Base-by-base conservation (phyloP, 208 protist species). In the Leishmania turanica region DNA sequence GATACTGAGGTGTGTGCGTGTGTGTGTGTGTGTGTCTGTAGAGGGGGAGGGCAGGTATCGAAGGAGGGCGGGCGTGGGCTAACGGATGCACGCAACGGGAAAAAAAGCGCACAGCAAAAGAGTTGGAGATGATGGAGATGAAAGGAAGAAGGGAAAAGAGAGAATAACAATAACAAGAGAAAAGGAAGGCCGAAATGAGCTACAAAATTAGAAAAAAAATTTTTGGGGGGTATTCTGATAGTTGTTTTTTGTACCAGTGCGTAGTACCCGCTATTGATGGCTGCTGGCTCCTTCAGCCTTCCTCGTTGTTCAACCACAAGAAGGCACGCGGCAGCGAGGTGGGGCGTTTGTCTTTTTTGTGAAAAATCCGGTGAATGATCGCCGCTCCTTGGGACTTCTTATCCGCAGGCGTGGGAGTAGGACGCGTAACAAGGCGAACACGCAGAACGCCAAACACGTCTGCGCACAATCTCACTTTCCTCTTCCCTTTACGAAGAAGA, bases 401-500 rank as follows among this genome's bases (percentile, higher is more conserved):
- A 21, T 19, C 62, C 13, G 31, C 2, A 0, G n/a, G 13, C 31
- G 62, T 66, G n/a, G 62, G 11, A 66, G 62, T 40, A 31, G 31
- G 31, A 66, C 9, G 31, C 40, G 27, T n/a, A 64, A 6, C 27
- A 27, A 31, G 58, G 58, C 8, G 24, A 66, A 17, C 13, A 37
- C 24, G 11, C 8, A 5, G 19, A 31, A 66, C 17, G 54, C 3
- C 7, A 31, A 66, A 21, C 62, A 8, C 62, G 62, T 21, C 11
- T 66, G 27, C 62, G 13, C 62, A 40, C 62, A 66, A 31, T 8
- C 62, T 40, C 62, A 66, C 62, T 37, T 31, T 66, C 27, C 62
- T 27, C 62, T 66, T 66, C 62, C 62, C 31, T 40, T 66, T 72
- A 49, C 68, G 42, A 72, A 47, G 68, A 42, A 72, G 68, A 72